phyloP scores from a whole-genome alignment of 176 grass and related monocot genomes.

The Rhynchospora pubera region DNA sequence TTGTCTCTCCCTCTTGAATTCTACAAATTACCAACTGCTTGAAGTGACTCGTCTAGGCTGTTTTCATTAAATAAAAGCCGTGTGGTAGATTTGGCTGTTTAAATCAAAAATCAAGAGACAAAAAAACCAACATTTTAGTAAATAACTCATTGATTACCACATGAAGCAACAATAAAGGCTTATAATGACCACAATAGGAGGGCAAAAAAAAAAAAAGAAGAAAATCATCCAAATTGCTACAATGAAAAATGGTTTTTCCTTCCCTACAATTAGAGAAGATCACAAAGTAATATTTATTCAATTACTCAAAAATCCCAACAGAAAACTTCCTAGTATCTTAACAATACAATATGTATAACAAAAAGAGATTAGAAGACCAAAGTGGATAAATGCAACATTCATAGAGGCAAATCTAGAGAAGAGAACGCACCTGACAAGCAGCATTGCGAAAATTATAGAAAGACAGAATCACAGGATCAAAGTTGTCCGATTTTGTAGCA shows the following conservation, averaged over 20 bases:
- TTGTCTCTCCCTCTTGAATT: background rate
- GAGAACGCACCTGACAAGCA: conserved; percentile 6
- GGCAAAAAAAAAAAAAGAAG: too few relatives aligned
- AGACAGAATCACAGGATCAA: background rate
- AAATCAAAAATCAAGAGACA: background rate
- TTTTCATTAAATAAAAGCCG: background rate
- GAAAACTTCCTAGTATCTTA: background rate
- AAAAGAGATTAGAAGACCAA: background rate
- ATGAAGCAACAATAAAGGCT: background rate
- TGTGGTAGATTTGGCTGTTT: conserved; percentile 1
- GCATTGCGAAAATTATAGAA: conserved; percentile 6
- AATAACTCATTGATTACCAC: background rate
- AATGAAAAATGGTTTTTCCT: background rate
- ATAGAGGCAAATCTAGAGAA: background rate
- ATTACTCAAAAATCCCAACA: background rate
- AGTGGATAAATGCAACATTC: background rate
- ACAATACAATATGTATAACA: background rate
- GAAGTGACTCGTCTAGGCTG: background rate
- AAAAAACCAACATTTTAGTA: conserved; percentile 14
- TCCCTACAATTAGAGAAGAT: background rate
- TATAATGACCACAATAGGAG: background rate
- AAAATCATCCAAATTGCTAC: background rate
- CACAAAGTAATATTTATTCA: background rate
- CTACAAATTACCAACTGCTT: background rate
- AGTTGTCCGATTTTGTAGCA: background rate